Evolutionary conservation across 257 asterid species (phyloP).

Genomic region (Hygrophila difformis): DNA sequence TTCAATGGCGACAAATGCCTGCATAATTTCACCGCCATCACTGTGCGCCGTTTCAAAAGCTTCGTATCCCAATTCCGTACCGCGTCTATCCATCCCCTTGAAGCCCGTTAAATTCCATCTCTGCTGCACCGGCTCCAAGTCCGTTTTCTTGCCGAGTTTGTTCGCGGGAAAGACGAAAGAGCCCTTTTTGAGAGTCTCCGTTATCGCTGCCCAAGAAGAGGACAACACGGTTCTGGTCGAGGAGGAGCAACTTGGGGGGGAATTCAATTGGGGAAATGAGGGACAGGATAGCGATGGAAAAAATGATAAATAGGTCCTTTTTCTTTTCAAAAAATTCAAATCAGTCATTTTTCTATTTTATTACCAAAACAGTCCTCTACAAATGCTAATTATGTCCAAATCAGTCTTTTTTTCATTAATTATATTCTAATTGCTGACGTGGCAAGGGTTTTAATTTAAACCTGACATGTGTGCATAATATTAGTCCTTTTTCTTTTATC

Average conservation of each 20-base stretch:
- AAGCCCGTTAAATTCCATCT: conserved; percentile 37
- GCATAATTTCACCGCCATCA: conserved; percentile 42
- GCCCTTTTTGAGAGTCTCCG: conserved; percentile 34
- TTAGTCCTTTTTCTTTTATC: too few species aligned
- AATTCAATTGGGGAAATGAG: conserved; percentile 21
- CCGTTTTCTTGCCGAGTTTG: conserved; percentile 19
- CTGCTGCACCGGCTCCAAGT: conserved; percentile 35
- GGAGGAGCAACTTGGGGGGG: conserved; percentile 21
- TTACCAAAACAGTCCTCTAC: too few species aligned
- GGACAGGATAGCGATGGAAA: conserved; percentile 23
- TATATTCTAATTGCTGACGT: too few species aligned
- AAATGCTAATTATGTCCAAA: too few species aligned
- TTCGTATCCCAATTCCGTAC: conserved; percentile 21
- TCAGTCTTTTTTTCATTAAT: too few species aligned
- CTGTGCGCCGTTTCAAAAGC: conserved; percentile 35
- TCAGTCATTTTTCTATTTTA: too few species aligned
- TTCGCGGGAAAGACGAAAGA: conserved; percentile 24
- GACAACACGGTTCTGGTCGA: conserved; percentile 37
- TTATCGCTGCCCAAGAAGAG: conserved; percentile 47
- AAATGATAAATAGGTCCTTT: too few species aligned
- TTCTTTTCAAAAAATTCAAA: too few species aligned
- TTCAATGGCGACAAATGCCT: conserved; percentile 46
- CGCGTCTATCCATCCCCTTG: conserved; percentile 22
- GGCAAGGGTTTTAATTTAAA: too few species aligned
- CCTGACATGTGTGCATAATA: too few species aligned